Base-by-base conservation (phyloP, 371 early-diverging fungal genomes). In the Blakeslea trispora region DNA sequence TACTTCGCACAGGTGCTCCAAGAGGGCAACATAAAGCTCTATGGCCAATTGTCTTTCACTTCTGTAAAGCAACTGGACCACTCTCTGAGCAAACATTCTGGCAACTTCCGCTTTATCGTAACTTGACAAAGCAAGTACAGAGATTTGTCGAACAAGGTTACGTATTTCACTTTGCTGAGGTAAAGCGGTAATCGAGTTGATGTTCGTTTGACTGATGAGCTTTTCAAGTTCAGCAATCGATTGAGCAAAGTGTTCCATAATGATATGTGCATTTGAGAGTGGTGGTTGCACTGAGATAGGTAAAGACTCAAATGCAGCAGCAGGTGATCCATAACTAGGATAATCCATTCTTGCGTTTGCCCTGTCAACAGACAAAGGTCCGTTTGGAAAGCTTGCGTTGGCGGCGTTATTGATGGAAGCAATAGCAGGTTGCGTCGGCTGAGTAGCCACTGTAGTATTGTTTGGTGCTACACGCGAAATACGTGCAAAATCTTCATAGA, bases 161-260 rank as follows among this genome's bases (percentile, higher is more conserved):
- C 88, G 84, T 35, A 94, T 84, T 45, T 91, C 88, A 50, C 93
- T 92, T 52, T 86, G 85, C 11, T 79, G 75, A 0, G 96, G 94
- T 19, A 94, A 69, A 44, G 81, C 81, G 32, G 79, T 77, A 53
- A 91, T 69, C 14, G 83, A 68, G 10, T 79, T 68, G 19, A 69
- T 66, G 22, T 82, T 78, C 5, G 75, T 79, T 50, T 74, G 80
- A 1, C 71, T 68, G 14, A 89, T 69, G n/a, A 83, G 69, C 53
- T 83, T 87, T 55, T 94, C 94, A 32, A 96, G 69, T 35, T 94
- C 93, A n/a, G 73, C 66, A 8, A 92, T 76, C 37, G 74, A 80
- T 46, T 82, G 83, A 13, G 80, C 71, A 63, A 86, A 85, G 57
- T 85, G 84, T 48, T 91, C 90, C 11, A 90, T 32, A 17, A 81